phyloP scores from a whole-genome alignment of 2,329 filamentous ascomycete species.

The Nothopassalora personata region DNA sequence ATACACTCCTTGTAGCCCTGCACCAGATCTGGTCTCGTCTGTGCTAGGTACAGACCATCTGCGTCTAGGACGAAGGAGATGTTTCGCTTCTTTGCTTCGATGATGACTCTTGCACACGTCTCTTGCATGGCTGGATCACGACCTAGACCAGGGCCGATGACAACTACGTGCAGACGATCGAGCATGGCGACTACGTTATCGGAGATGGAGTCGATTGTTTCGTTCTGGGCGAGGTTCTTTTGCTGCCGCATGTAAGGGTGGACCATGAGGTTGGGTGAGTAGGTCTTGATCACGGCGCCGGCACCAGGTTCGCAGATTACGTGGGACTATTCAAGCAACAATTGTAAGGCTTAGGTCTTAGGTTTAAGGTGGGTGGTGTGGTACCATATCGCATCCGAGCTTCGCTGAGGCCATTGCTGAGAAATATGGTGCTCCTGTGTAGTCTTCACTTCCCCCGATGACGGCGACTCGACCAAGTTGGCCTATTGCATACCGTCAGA shows the following conservation, averaged over 20 bases:
- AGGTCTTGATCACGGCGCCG: conserved; percentile 83
- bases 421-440: conserved; percentile 96
- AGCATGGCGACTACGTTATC: conserved; percentile 72
- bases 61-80: conserved; percentile 88
- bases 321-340: conserved; percentile 58
- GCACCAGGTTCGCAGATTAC: conserved; percentile 92
- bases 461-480: conserved; percentile 89
- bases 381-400: conserved; percentile 3
- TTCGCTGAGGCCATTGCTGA: conserved; percentile 88
- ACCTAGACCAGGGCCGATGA: conserved; percentile 87
- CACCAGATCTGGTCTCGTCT: conserved; percentile 69
- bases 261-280: conserved; percentile 97
- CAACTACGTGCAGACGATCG: conserved; percentile 80
- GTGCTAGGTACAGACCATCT: conserved; percentile 76
- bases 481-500: conserved; percentile 48
- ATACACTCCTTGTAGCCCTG: conserved; percentile 78
- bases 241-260: conserved; percentile 89
- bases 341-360: not conserved
- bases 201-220: conserved; percentile 59
- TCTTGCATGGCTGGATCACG: conserved; percentile 86
- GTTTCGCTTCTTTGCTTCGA: conserved; percentile 63
- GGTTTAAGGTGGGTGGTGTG: not conserved
- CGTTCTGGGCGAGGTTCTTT: conserved; percentile 50
- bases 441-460: conserved; percentile 91
- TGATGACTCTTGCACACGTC: conserved; percentile 72